Conservation (phyloP, 371 early-diverging fungal genomes). For the Neoconidiobolus thromboides region DNA sequence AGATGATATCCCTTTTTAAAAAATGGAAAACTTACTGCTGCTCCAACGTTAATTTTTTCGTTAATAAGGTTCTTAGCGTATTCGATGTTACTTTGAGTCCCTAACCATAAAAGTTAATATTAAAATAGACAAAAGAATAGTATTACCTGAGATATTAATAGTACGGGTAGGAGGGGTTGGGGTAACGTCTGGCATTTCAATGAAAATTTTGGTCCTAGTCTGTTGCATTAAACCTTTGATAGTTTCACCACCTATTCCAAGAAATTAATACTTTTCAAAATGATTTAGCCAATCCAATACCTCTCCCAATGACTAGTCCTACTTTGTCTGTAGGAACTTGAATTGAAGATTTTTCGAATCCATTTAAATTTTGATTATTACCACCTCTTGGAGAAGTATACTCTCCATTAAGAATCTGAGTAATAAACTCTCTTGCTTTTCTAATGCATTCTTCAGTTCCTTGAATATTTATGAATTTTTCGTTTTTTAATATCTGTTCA, state of each 20-base stretch:
- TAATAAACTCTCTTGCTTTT: slow-evolving; percentile 49
- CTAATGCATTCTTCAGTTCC: slow-evolving; percentile 54
- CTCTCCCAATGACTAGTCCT: slow-evolving; percentile 47
- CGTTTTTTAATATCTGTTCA: slow-evolving; percentile 22
- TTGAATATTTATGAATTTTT: slow-evolving; percentile 43
- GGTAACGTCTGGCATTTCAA: slow-evolving; percentile 29
- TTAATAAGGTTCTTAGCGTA: slow-evolving; percentile 7
- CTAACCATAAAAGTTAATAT: too few species aligned
- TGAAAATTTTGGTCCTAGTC: slow-evolving; percentile 61
- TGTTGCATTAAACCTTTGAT: slow-evolving; percentile 62
- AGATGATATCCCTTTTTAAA: too few species aligned
- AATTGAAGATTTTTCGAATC: neutral
- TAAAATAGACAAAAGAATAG: too few species aligned
- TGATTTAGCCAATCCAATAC: neutral
- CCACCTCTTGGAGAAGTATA: slow-evolving; percentile 9
- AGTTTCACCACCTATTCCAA: slow-evolving; percentile 54
- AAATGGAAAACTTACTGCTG: slow-evolving; percentile 5
- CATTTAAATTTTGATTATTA: slow-evolving; percentile 11
- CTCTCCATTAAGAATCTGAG: slow-evolving; percentile 45
- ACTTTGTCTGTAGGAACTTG: slow-evolving; percentile 43
- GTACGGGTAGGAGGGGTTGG: slow-evolving; percentile 15
- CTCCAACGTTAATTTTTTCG: slow-evolving; percentile 9
- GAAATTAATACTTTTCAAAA: neutral
- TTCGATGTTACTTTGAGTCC: neutral
- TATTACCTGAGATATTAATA: slow-evolving; percentile 10